phyloP scores from a whole-genome alignment of 192 early-diverging fungal genomes.

The Mortierella alpina region DNA sequence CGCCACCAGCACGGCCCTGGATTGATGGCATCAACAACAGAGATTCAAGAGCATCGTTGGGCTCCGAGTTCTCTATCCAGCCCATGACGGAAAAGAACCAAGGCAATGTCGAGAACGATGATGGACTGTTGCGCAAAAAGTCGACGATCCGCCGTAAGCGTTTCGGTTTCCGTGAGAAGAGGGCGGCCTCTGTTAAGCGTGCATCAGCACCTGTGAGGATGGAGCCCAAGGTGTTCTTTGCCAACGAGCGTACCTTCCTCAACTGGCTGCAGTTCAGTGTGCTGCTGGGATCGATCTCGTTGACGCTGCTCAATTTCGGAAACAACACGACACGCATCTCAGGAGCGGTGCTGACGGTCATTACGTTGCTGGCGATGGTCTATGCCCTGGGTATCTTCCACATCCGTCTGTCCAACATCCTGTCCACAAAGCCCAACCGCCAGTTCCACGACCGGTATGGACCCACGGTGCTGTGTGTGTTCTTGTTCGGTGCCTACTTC shows the following conservation, averaged over 20 bases:
- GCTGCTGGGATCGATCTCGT: constrained; percentile 63
- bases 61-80: constrained; percentile 7
- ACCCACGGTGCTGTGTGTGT: constrained; percentile 76
- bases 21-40: constrained; percentile 36
- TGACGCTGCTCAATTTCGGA: constrained; percentile 81
- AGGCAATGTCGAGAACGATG: constrained; percentile 5
- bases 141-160: constrained; percentile 39
- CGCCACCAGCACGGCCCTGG: constrained; percentile 42
- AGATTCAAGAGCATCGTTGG: constrained; percentile 21
- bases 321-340: constrained; percentile 72
- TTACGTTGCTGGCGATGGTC: constrained; percentile 80
- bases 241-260: constrained; percentile 89
- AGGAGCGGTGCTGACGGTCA: constrained; percentile 63
- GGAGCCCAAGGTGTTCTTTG: constrained; percentile 90
- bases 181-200: constrained; percentile 46
- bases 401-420: constrained; percentile 75
- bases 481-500: constrained; percentile 64
- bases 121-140: constrained; percentile 40
- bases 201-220: constrained; percentile 68
- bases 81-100: constrained; percentile 36
- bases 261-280: constrained; percentile 84
- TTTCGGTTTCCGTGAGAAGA: constrained; percentile 46
- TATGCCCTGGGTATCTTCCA: constrained; percentile 84
- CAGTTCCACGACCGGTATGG: constrained; percentile 82
- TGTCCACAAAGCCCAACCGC: constrained; percentile 69